Evolutionary conservation across 2,329 filamentous ascomycete species (phyloP), one percentile per base, ranked within the genome.

Genomic region (Chaetomium sp.): DNA sequence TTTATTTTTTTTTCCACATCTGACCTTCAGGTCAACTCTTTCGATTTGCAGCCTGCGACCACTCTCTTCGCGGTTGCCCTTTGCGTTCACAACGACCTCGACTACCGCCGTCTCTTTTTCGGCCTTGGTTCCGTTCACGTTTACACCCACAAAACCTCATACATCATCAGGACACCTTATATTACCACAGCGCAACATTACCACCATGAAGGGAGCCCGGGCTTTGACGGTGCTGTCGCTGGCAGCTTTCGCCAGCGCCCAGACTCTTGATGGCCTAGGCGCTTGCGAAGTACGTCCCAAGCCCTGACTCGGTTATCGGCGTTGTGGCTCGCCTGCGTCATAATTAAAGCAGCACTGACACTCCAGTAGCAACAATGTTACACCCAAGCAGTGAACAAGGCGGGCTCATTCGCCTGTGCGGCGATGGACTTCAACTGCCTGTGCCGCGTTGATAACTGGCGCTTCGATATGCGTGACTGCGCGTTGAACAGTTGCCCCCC

Each of bases 391-490:
- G 6, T 65, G 23, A 64, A 57, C 33, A 31, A 58, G 9, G 66
- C 64, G 7, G 65, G 59, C 19, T 16, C 23, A 5, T 69, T 57
- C 13, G 61, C 27, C 47, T 71, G 69, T 50, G 60, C 55, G 7
- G 68, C 69, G 6, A 56, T 50, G 38, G 66, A 68, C 33, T 23
- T 68, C 9, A 29, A 60, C 50, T 74, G 73, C 59, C 51, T 74
- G 16, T 74, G 73, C 62, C 62, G 63, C n/a, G 68, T 67, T 4
- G 16, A 29, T 27, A 61, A 67, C 25, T 74, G 67, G 42, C 42
- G 54, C 21, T 61, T 62, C 16, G 63, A 55, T 23, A 67, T 74
- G 27, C 51, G 51, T 21, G 69, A 70, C 54, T 74, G 72, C 55
- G 68, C 69, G 6, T 25, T 13, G 9, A n/a, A 47, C 2, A 58